These are phyloP conservation scores for Amanita jacksonii DNA, from an alignment of 768 basidiomycete genomes.

Conservation along the genomic window DNA sequence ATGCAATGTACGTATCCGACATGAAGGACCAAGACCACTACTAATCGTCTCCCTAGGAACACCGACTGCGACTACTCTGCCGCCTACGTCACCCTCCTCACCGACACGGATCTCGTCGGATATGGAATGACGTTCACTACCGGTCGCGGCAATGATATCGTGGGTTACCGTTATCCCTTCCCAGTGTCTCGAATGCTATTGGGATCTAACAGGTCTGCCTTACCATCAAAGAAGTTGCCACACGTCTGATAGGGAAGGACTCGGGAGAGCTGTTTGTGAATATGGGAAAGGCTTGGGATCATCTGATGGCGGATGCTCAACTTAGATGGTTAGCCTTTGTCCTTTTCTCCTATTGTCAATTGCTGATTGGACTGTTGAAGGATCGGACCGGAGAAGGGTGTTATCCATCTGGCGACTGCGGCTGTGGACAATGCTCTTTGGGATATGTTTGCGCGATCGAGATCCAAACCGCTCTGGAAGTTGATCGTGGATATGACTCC, in stretches of 20 bases:
- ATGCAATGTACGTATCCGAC: slow-evolving; percentile 65
- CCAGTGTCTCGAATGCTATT: background rate
- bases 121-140: slow-evolving; percentile 95
- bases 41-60: slow-evolving; percentile 49
- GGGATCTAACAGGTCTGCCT: slow-evolving; percentile 58
- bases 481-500: slow-evolving; percentile 86
- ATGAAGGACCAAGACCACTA: background rate
- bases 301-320: slow-evolving; percentile 81
- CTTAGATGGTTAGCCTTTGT: slow-evolving; percentile 61
- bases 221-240: slow-evolving; percentile 72
- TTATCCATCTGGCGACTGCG: slow-evolving; percentile 83
- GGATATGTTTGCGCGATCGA: slow-evolving; percentile 82
- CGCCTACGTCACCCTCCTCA: slow-evolving; percentile 77
- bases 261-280: slow-evolving; percentile 74
- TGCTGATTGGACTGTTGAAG: slow-evolving; percentile 17
- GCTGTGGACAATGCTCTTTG: slow-evolving; percentile 91
- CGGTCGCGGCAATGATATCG: slow-evolving; percentile 92
- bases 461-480: slow-evolving; percentile 89
- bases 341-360: background rate
- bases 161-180: slow-evolving; percentile 20
- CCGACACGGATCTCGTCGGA: slow-evolving; percentile 70
- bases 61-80: slow-evolving; percentile 94
- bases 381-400: slow-evolving; percentile 94
- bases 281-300: slow-evolving; percentile 90
- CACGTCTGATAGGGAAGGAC: slow-evolving; percentile 74